A percentile compares a stretch with the other conserved stretches of the same genome.
Evolutionary conservation across 2,329 filamentous ascomycete species (phyloP).

Genomic region (Furcasterigmium sp.): DNA sequence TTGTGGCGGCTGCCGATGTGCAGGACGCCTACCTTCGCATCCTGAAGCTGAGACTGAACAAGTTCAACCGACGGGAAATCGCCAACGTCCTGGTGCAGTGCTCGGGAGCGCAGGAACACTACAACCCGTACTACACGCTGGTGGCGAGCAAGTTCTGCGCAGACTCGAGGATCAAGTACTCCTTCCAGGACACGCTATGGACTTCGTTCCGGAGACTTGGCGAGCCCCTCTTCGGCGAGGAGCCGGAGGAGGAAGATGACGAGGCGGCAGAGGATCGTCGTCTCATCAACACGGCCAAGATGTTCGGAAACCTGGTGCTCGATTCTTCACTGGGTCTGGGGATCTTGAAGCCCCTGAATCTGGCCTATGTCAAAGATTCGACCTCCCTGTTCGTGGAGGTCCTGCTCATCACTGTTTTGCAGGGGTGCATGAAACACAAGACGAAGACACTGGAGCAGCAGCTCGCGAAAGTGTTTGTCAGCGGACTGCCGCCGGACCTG

Average conservation of each 20-base stretch:
- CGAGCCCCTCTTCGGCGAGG: constrained; percentile 68
- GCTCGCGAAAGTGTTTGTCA: constrained; percentile 6
- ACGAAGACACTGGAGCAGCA: constrained; percentile 10
- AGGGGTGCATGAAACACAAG: constrained; percentile 48
- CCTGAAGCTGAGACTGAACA: constrained; percentile 78
- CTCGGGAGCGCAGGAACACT: constrained; percentile 72
- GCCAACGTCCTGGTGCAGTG: constrained; percentile 85
- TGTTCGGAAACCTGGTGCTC: constrained; percentile 47
- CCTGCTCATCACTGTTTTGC: constrained; percentile 69
- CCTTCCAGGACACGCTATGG: constrained; percentile 84
- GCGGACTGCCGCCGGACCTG: constrained; percentile 50
- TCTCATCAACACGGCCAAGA: constrained; percentile 46
- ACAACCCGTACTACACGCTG: constrained; percentile 91
- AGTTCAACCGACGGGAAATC: constrained; percentile 79
- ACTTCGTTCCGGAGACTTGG: constrained; percentile 80
- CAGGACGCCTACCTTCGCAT: constrained; percentile 79
- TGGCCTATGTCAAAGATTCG: constrained; percentile 71
- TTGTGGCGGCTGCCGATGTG: constrained; percentile 80
- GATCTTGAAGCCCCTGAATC: constrained; percentile 66
- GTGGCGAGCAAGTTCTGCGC: constrained; percentile 74
- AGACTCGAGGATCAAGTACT: constrained; percentile 71
- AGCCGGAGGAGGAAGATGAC: constrained; percentile 49
- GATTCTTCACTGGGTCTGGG: constrained; percentile 39
- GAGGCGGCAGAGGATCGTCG: constrained; percentile 43
- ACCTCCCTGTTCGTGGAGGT: constrained; percentile 76